These are phyloP conservation scores for Trichosporon faecale DNA, from an alignment of 1,284 basidiomycete genomes.

Conservation along the genomic window DNA sequence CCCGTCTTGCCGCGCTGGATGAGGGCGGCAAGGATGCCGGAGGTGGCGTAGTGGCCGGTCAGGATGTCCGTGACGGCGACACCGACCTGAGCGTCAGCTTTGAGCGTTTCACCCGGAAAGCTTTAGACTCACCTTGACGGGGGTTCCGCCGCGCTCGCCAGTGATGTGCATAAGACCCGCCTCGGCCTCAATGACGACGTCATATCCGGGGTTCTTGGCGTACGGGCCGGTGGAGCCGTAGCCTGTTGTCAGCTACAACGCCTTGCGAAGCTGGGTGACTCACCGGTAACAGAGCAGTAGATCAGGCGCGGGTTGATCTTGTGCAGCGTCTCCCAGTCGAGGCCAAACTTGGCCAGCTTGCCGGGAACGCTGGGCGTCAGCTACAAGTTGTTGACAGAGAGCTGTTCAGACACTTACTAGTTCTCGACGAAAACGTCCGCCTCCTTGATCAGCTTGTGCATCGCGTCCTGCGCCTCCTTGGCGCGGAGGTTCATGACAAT, in stretches of 20 bases:
- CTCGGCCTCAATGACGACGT: constrained; percentile 86
- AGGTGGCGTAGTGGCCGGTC: constrained; percentile 80
- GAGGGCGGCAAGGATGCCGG: constrained; percentile 86
- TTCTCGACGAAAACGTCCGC: constrained; percentile 89
- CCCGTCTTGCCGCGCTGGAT: constrained; percentile 79
- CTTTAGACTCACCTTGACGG: constrained; percentile 62
- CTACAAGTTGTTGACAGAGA: not conserved
- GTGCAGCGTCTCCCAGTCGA: constrained; percentile 79
- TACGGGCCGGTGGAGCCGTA: constrained; percentile 94
- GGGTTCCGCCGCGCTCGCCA: constrained; percentile 80
- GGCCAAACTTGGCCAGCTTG: constrained; percentile 76
- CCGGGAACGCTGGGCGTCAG: constrained; percentile 52
- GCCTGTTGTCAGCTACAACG: constrained; percentile 55
- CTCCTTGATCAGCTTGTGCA: constrained; percentile 67
- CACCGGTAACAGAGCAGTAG: constrained; percentile 86
- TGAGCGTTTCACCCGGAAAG: not conserved
- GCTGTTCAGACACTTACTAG: constrained; percentile 60
- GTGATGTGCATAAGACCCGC: constrained; percentile 95
- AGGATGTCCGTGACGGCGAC: constrained; percentile 83
- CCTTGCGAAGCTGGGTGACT: constrained; percentile 18
- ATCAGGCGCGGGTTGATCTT: constrained; percentile 77
- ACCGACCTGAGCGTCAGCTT: constrained; percentile 58
- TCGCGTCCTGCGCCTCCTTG: constrained; percentile 70
- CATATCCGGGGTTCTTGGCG: constrained; percentile 77
- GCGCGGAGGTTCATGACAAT: constrained; percentile 85